Base-by-base conservation (phyloP, 768 basidiomycete species). In the Boletus edulis region DNA sequence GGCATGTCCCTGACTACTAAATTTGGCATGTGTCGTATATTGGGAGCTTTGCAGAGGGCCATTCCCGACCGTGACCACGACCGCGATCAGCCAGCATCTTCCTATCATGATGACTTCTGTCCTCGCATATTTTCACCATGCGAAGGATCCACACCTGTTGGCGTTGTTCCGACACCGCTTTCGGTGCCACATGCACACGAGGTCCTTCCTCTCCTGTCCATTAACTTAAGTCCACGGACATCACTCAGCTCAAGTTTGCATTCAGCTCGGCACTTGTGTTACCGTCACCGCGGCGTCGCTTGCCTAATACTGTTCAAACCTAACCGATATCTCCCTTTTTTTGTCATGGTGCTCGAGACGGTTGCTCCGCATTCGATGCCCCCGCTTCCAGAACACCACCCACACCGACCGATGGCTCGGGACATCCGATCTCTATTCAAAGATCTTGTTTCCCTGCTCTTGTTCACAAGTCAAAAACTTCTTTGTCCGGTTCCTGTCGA, bases 151-250 rank as follows among this genome's bases (percentile, higher is more conserved):
- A 60, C 57, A 45, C 32, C 49, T 45, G 51, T 55, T 48, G 56
- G 24, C 43, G n/a, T 51, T 61, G 59, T 57, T 72, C 68, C 65
- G 69, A 62, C 62, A 67, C 62, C 46, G 65, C 53, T 55, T 67
- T 63, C 14, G 56, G 69, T 70, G 65, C 60, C 58, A 71, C 71
- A 71, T 71, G 66, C 55, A 66, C 70, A 64, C 67, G 66, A 66
- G 68, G 68, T 58, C 57, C 61, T 70, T 72, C 71, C 69, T 62
- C 60, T 68, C 67, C 62, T 62, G 64, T 68, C 60, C 52, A 70
- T 70, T 70, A 70, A 72, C 72, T 71, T 71, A 71, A 71, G 61
- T 71, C 70, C 70, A 73, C 70, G 70, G 70, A 73, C 70, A 72
- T 71, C 64, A 61, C 62, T 55, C 64, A 61, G 62, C 55, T 66